These are phyloP conservation scores for Eragrostis nindensis DNA, from an alignment of 176 grass and related monocot genomes.

Conservation along the genomic window DNA sequence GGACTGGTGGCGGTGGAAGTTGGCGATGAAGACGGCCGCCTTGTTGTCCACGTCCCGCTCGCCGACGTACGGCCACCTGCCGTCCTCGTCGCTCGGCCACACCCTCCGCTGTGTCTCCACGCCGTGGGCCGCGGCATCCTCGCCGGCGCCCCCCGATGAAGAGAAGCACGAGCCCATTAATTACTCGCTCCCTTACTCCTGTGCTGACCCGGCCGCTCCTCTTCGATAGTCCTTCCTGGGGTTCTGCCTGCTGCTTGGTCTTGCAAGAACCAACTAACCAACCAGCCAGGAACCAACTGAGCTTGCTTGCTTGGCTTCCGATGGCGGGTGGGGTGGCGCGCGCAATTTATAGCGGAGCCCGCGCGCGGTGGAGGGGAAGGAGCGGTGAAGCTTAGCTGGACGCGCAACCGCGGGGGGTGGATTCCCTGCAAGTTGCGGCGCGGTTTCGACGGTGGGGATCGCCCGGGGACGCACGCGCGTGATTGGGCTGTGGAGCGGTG, in stretches of 20 bases:
- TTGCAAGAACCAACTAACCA: background rate
- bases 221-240: too few relatives aligned
- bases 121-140: slow-evolving; percentile 2
- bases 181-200: background rate
- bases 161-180: slow-evolving; percentile 56
- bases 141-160: slow-evolving; percentile 20
- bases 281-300: background rate
- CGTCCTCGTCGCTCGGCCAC: slow-evolving; percentile 56
- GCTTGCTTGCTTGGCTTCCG: background rate
- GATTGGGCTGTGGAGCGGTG: background rate
- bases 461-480: background rate
- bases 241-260: background rate
- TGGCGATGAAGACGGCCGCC: slow-evolving; percentile 40
- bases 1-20: slow-evolving; percentile 54
- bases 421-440: slow-evolving; percentile 35
- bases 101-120: slow-evolving; percentile 1
- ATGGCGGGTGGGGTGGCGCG: slow-evolving; percentile 4
- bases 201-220: too few relatives aligned
- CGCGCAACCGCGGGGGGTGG: background rate
- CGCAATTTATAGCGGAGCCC: slow-evolving; percentile 17
- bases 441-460: slow-evolving; percentile 31
- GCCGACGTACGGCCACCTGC: slow-evolving; percentile 41
- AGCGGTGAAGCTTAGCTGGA: background rate
- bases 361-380: background rate
- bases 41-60: slow-evolving; percentile 40